phyloP scores from a whole-genome alignment of 1,284 basidiomycete genomes.

The Porodaedalea pini region DNA sequence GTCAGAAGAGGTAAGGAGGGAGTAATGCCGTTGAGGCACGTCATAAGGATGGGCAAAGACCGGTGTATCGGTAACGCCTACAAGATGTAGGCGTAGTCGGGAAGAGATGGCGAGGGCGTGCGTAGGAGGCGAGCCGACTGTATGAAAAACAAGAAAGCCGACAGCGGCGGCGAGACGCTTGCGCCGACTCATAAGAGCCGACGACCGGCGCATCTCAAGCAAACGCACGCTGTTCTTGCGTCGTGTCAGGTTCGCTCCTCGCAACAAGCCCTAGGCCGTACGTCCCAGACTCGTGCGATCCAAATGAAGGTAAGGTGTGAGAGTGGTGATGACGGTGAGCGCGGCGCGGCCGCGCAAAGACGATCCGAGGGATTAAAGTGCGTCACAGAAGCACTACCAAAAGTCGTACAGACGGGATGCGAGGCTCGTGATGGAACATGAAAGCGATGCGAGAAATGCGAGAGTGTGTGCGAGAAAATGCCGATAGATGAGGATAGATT shows the following conservation, averaged over 20 bases:
- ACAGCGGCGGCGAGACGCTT: conserved; percentile 20
- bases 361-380: conserved; percentile 12
- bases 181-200: conserved; percentile 15
- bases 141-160: conserved; percentile 23
- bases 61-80: conserved; percentile 19
- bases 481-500: conserved; percentile 13
- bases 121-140: conserved; percentile 18
- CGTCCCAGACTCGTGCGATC: conserved; percentile 19
- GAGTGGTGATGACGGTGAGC: neutral
- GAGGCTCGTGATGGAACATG: conserved; percentile 10
- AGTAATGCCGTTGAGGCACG: conserved; percentile 15
- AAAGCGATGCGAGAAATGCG: conserved; percentile 12
- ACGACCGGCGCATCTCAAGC: conserved; percentile 19
- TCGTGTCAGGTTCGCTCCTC: conserved; percentile 20
- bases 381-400: conserved; percentile 17
- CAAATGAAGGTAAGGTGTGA: neutral
- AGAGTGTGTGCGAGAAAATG: conserved; percentile 10
- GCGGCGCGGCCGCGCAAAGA: conserved; percentile 12
- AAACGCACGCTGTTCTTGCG: conserved; percentile 20
- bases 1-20: conserved; percentile 1
- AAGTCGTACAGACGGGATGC: neutral
- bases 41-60: conserved; percentile 16
- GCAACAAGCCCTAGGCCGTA: conserved; percentile 18
- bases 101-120: conserved; percentile 17
- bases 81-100: conserved; percentile 10